Conservation (phyloP, 768 basidiomycete genomes). For the Collybiopsis confluens region DNA sequence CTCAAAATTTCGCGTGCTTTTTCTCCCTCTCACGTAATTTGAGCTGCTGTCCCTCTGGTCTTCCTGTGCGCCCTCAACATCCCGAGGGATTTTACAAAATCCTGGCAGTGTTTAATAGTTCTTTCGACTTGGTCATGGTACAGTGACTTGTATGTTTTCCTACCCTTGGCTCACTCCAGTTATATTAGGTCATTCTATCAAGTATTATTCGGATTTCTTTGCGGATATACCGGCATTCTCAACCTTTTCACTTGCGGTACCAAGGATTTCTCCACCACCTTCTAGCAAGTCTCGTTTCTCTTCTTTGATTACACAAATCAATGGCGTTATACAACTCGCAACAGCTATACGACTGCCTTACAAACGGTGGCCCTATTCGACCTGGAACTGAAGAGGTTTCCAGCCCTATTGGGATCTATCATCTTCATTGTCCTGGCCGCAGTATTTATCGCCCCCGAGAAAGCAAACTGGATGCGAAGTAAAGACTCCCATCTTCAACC, state of each 20-base stretch:
- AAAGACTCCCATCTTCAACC: constrained; percentile 15
- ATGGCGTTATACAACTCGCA: too few species aligned
- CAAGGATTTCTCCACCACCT: constrained; percentile 7
- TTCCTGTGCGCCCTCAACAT: constrained; percentile 3
- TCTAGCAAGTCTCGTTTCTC: constrained; percentile 8
- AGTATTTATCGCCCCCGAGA: constrained; percentile 34
- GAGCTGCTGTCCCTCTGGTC: not conserved
- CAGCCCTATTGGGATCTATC: constrained; percentile 56
- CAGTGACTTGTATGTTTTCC: not conserved
- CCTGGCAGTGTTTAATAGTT: constrained; percentile 5
- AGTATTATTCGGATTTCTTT: constrained; percentile 8
- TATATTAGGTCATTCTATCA: constrained; percentile 7
- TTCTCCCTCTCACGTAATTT: not conserved
- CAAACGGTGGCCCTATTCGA: constrained; percentile 74
- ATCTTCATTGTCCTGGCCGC: constrained; percentile 49
- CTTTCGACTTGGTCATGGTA: constrained; percentile 7
- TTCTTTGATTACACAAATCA: too few species aligned
- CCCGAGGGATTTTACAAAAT: constrained; percentile 4
- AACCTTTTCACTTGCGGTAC: constrained; percentile 6
- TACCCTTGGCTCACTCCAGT: not conserved
- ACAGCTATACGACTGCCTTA: constrained; percentile 26
- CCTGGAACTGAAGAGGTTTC: constrained; percentile 58
- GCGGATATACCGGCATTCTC: not conserved
- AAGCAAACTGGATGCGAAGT: constrained; percentile 29
- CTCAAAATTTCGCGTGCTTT: too few species aligned